phyloP scores from a whole-genome alignment of 176 grass and related monocot species.

The Juncus effusus region DNA sequence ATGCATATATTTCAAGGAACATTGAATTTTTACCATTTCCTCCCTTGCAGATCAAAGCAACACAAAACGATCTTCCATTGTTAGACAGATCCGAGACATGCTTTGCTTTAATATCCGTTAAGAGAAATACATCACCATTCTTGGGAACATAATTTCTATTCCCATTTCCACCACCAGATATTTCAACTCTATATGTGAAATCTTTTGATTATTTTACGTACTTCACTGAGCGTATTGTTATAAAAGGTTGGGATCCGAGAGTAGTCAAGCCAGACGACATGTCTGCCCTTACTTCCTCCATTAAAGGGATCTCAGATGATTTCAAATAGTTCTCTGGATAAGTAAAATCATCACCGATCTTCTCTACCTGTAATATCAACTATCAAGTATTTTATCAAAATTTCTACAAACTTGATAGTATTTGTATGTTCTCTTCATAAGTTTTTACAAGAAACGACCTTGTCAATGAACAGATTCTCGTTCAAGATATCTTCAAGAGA shows the following conservation, averaged over 20 bases:
- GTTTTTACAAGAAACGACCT: constrained; percentile 26
- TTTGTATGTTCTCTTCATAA: neutral
- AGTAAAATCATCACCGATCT: neutral
- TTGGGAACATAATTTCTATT: neutral
- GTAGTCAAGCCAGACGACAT: constrained; percentile 12
- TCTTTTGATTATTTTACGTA: neutral
- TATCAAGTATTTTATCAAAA: neutral
- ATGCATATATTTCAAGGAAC: neutral
- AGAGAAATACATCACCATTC: constrained; percentile 16
- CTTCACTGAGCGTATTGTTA: constrained; percentile 11
- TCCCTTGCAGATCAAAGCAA: neutral
- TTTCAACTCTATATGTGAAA: neutral
- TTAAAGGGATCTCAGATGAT: constrained; percentile 4
- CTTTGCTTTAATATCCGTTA: constrained; percentile 22
- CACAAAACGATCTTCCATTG: neutral
- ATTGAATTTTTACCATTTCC: neutral
- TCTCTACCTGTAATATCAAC: neutral
- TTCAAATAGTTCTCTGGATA: constrained; percentile 16
- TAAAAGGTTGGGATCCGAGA: constrained; percentile 7
- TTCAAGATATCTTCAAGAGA: constrained; percentile 47
- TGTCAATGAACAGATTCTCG: constrained; percentile 52
- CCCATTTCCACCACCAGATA: neutral
- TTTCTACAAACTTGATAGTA: neutral
- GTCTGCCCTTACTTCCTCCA: constrained; percentile 27
- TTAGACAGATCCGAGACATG: constrained; percentile 11